phyloP scores from a whole-genome alignment of 2,329 filamentous ascomycete genomes.

The Colletotrichum eremochloae region DNA sequence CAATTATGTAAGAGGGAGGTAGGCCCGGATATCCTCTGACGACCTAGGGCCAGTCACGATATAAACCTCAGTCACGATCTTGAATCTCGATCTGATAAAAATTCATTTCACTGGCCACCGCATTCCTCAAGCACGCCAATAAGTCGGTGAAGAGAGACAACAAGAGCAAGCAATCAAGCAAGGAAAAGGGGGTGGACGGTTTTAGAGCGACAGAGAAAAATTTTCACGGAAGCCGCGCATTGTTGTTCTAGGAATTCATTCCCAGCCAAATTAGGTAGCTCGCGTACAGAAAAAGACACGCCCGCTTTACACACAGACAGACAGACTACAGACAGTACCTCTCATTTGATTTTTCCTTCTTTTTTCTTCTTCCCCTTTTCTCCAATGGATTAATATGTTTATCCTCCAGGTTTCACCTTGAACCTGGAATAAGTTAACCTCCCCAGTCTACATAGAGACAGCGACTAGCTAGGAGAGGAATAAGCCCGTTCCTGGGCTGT shows the following conservation, averaged over 20 bases:
- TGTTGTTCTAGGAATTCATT: slow-evolving; percentile 25
- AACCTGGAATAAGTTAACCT: slow-evolving; percentile 1
- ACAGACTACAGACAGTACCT: slow-evolving; percentile 18
- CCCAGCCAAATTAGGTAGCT: slow-evolving; percentile 29
- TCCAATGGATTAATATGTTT: neutral
- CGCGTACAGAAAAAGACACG: slow-evolving; percentile 19
- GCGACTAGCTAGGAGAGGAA: slow-evolving; percentile 6
- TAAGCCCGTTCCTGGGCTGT: slow-evolving; percentile 11
- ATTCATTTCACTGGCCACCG: slow-evolving; percentile 20
- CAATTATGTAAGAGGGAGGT: neutral
- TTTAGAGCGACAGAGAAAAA: slow-evolving; percentile 8
- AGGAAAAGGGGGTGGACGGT: neutral
- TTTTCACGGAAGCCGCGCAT: slow-evolving; percentile 19
- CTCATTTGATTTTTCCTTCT: neutral
- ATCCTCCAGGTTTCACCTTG: slow-evolving; percentile 27
- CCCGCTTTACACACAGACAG: slow-evolving; percentile 20
- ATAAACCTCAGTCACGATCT: slow-evolving; percentile 36
- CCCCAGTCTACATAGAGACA: neutral
- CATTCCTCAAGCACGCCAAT: slow-evolving; percentile 34
- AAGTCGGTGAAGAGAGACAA: slow-evolving; percentile 38
- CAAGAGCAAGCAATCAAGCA: neutral
- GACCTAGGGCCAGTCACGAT: slow-evolving; percentile 15
- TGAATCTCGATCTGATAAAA: slow-evolving; percentile 33
- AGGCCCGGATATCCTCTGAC: slow-evolving; percentile 20
- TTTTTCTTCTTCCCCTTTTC: neutral